Evolutionary conservation across 2,329 filamentous ascomycete genomes (phyloP), one percentile per base, ranked within the genome.

Genomic region (Trichophyton rubrum): DNA sequence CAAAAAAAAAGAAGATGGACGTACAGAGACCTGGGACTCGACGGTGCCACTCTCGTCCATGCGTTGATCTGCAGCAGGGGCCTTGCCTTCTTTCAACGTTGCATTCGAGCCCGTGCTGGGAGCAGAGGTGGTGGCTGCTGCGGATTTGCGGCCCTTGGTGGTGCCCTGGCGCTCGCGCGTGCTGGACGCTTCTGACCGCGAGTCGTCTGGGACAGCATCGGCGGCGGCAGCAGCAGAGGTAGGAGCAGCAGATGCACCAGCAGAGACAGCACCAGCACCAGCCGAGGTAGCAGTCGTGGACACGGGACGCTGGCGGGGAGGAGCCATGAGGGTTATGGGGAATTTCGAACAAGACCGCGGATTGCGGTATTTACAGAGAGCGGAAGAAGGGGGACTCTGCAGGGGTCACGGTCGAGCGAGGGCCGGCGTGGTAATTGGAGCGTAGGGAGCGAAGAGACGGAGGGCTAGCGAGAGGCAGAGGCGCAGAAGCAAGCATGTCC

Each of bases 151-250:
- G 35, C 69, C 69, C 62, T 73, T 75, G 7, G 68, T 62, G 6
- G 68, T 66, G 7, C 65, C 60, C 59, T 70, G 72, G 55, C 68
- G 68, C 61, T 75, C 74, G 65, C 70, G 73, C 13, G 73, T 72
- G 62, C 74, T 78, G 40, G 76, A 77, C n/a, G 74, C 72, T 69
- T 79, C 77, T 17, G 76, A 78, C 62, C 76, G 70, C 27, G 75
- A 76, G 66, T 79, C 77, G 61, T 79, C 77, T 56, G 73, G 67
- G 60, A 68, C 64, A 22, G 71, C 24, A 15, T 6, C 13, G 9
- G 15, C 20, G 17, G 45, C 22, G 9, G 45, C 8, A 1, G 45
- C 8, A 1, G 45, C 45, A 27, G 45, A 9, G 3, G 45, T 51
- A 13, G 45, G 2, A 11, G 45, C 22, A 27, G 45, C 17, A 27